phyloP scores from a whole-genome alignment of 2,329 filamentous ascomycete genomes.

The Xylaria sp. region DNA sequence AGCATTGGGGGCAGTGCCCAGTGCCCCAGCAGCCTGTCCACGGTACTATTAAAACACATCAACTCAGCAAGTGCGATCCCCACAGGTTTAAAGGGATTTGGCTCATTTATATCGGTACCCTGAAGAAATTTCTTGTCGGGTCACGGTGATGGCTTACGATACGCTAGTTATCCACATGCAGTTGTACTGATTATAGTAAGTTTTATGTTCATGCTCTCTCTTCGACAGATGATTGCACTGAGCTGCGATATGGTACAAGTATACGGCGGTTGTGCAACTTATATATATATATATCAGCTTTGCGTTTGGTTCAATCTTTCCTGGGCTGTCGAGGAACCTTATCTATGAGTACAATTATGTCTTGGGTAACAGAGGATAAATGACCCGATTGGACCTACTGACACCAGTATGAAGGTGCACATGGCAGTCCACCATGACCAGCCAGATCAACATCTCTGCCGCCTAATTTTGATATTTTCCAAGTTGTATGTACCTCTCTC shows the following conservation, averaged over 20 bases:
- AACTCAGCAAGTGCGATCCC: too few relatives aligned
- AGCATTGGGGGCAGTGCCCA: too few relatives aligned
- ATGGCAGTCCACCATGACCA: conserved; percentile 7
- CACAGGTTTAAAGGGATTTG: background rate
- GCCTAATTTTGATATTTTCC: background rate
- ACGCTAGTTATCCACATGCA: too few relatives aligned
- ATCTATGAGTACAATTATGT: background rate
- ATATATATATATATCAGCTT: too few relatives aligned
- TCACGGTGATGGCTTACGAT: background rate
- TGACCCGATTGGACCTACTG: conserved; percentile 3
- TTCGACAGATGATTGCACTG: too few relatives aligned
- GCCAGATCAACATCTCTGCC: background rate
- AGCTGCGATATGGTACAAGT: too few relatives aligned
- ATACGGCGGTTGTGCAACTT: too few relatives aligned
- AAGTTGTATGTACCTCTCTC: background rate
- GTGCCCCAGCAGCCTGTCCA: too few relatives aligned
- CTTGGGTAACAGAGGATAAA: conserved; percentile 6
- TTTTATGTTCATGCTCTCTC: too few relatives aligned
- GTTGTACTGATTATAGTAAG: too few relatives aligned
- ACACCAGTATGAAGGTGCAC: background rate
- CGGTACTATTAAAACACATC: too few relatives aligned
- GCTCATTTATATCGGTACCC: background rate
- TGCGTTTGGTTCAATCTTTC: background rate
- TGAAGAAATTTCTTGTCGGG: background rate
- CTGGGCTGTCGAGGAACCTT: background rate